Conservation (phyloP, 345 rosid genomes). For the Populus nigra region DNA sequence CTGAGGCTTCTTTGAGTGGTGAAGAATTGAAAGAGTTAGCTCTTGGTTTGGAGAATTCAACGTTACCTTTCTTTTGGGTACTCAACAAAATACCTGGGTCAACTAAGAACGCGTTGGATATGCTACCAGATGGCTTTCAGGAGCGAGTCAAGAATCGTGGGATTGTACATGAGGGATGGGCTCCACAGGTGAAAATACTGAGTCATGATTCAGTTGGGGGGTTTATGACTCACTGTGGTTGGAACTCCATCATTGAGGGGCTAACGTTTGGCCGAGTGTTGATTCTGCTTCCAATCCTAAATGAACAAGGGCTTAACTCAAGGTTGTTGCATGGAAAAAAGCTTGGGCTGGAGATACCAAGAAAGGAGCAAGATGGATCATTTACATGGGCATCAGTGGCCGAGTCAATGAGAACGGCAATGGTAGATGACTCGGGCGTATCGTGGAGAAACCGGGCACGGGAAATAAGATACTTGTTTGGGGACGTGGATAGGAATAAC, state of each 20-base stretch:
- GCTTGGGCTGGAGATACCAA: slow-evolving; percentile 23
- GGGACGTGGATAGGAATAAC: background rate
- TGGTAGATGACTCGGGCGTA: slow-evolving; percentile 2
- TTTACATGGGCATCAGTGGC: slow-evolving; percentile 21
- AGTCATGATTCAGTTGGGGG: slow-evolving; percentile 25
- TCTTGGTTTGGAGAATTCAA: slow-evolving; percentile 46
- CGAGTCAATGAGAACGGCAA: background rate
- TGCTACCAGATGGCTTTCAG: slow-evolving; percentile 19
- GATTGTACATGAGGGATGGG: slow-evolving; percentile 7
- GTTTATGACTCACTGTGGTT: slow-evolving; percentile 32
- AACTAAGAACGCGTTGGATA: slow-evolving; percentile 7
- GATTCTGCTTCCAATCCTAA: slow-evolving; percentile 19
- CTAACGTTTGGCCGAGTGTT: background rate
- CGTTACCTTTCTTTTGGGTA: slow-evolving; percentile 46
- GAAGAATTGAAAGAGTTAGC: slow-evolving; percentile 40
- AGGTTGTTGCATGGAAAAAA: slow-evolving; percentile 21
- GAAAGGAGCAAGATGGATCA: slow-evolving; percentile 16
- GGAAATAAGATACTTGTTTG: background rate
- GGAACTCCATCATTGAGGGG: slow-evolving; percentile 23
- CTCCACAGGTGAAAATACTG: slow-evolving; percentile 25
- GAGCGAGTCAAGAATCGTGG: slow-evolving; percentile 12
- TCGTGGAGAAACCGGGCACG: background rate
- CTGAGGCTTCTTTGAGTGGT: slow-evolving; percentile 33
- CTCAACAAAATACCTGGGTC: slow-evolving; percentile 18
- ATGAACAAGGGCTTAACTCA: slow-evolving; percentile 29